Evolutionary conservation across 2,329 filamentous ascomycete genomes (phyloP).

Genomic region (Uncinocarpus reesii): DNA sequence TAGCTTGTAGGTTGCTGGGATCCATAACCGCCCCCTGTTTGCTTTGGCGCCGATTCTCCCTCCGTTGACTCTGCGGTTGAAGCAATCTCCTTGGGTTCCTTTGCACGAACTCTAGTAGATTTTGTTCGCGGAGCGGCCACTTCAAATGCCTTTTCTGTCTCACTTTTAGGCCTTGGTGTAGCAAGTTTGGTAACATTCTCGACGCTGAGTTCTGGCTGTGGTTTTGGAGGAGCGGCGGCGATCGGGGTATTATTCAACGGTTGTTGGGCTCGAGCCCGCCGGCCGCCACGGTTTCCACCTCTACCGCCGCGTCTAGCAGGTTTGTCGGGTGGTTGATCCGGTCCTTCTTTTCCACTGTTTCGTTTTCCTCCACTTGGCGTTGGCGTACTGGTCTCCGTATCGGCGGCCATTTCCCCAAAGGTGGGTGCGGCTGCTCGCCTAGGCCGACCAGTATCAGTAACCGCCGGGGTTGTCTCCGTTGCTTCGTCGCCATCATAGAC

Average conservation of each 20-base stretch:
- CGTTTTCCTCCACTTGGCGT: conserved; percentile 30
- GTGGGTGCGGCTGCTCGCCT: conserved; percentile 42
- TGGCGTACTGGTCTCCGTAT: conserved; percentile 26
- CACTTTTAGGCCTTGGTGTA: conserved; percentile 14
- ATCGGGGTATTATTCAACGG: conserved; percentile 18
- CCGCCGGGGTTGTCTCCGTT: conserved; percentile 28
- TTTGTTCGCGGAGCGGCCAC: conserved; percentile 5
- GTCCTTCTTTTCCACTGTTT: conserved; percentile 13
- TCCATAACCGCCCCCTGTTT: conserved; percentile 24
- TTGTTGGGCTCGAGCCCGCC: conserved; percentile 28
- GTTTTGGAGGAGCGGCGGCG: conserved; percentile 21
- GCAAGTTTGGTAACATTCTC: conserved; percentile 18
- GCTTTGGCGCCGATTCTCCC: conserved; percentile 2
- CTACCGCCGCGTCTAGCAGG: conserved; percentile 28
- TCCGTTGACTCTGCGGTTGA: conserved; percentile 18
- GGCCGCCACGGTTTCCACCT: conserved; percentile 27
- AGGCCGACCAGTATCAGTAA: conserved; percentile 43
- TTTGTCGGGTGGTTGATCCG: conserved; percentile 28
- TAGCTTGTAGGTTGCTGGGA: conserved; percentile 40
- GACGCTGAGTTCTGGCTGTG: conserved; percentile 21
- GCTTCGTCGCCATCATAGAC: conserved; percentile 38
- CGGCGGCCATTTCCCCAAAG: conserved; percentile 33
- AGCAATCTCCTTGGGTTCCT: conserved; percentile 19
- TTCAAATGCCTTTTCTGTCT: conserved; percentile 13
- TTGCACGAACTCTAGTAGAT: conserved; percentile 17